Conservation (phyloP, 192 early-diverging fungal species). For the Dissophora globulifera region DNA sequence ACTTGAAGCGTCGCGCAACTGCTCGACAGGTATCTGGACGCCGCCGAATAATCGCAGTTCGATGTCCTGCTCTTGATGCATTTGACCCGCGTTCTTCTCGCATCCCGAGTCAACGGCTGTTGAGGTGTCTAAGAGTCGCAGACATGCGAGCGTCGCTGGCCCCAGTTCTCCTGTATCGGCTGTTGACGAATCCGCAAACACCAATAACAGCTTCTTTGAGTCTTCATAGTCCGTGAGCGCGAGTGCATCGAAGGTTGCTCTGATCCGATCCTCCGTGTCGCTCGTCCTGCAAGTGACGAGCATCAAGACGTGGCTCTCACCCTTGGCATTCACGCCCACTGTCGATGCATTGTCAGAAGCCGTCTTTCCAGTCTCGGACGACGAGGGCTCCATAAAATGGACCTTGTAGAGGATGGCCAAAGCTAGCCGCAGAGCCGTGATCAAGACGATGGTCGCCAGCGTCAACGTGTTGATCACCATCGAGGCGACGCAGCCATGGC, state of each 20-base stretch:
- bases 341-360: background rate
- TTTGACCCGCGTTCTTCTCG: background rate
- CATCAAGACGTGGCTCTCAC: slow-evolving; percentile 62
- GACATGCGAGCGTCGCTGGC: slow-evolving; percentile 10
- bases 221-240: slow-evolving; percentile 78
- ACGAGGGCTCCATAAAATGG: slow-evolving; percentile 1
- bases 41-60: slow-evolving; percentile 61
- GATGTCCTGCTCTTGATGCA: slow-evolving; percentile 57
- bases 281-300: slow-evolving; percentile 91
- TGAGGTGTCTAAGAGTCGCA: slow-evolving; percentile 7
- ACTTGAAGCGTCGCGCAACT: background rate
- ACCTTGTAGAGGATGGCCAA: slow-evolving; percentile 21
- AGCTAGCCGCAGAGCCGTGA: slow-evolving; percentile 16
- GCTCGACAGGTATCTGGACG: background rate
- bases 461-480: slow-evolving; percentile 19
- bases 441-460: slow-evolving; percentile 14
- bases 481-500: slow-evolving; percentile 19
- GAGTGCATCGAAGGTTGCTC: slow-evolving; percentile 85
- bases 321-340: background rate
- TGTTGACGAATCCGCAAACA: slow-evolving; percentile 88
- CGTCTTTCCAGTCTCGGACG: background rate
- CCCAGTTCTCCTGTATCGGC: slow-evolving; percentile 59
- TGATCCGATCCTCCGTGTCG: slow-evolving; percentile 73
- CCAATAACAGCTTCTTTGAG: slow-evolving; percentile 82
- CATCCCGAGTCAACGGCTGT: background rate